These are phyloP conservation scores for Xylariaceae sp. DNA, from an alignment of 2,329 filamentous ascomycete genomes.

Conservation along the genomic window DNA sequence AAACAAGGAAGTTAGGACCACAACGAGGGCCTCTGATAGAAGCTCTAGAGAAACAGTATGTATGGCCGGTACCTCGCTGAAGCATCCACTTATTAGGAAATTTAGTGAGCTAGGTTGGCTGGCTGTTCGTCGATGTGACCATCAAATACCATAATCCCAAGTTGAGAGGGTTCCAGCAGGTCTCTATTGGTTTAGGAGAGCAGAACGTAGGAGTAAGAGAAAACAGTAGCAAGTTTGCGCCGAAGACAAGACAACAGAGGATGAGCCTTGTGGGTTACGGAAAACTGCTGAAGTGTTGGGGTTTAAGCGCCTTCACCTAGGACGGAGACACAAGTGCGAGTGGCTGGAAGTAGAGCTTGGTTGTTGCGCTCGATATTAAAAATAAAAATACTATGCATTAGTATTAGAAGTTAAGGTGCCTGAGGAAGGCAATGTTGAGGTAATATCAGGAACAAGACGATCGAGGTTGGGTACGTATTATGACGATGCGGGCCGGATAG, in stretches of 20 bases:
- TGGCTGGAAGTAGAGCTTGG: slow-evolving; percentile 15
- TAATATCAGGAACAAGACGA: slow-evolving; percentile 4
- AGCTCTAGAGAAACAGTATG: not conserved
- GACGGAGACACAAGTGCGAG: slow-evolving; percentile 1
- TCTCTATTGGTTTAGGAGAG: slow-evolving; percentile 1
- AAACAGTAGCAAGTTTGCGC: slow-evolving; percentile 3
- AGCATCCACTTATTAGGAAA: not conserved
- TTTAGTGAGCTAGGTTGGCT: not conserved
- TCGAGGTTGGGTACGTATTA: slow-evolving; percentile 7
- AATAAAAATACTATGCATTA: slow-evolving; percentile 17
- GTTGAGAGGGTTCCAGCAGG: not conserved
- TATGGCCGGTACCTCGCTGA: not conserved
- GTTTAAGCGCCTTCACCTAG: slow-evolving; percentile 1
- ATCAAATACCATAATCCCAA: not conserved
- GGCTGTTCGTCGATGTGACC: not conserved
- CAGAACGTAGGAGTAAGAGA: not conserved
- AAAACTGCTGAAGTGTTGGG: not conserved
- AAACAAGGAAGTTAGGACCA: slow-evolving; percentile 3
- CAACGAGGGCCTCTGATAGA: not conserved
- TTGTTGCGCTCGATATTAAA: not conserved
- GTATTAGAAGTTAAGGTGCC: slow-evolving; percentile 17
- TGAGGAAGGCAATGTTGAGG: not conserved
- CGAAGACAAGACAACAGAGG: not conserved
- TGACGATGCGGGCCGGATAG: slow-evolving; percentile 7
- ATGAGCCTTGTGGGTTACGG: slow-evolving; percentile 5